Conservation (phyloP, 805 yeast species). For the Pichia scutulata region DNA sequence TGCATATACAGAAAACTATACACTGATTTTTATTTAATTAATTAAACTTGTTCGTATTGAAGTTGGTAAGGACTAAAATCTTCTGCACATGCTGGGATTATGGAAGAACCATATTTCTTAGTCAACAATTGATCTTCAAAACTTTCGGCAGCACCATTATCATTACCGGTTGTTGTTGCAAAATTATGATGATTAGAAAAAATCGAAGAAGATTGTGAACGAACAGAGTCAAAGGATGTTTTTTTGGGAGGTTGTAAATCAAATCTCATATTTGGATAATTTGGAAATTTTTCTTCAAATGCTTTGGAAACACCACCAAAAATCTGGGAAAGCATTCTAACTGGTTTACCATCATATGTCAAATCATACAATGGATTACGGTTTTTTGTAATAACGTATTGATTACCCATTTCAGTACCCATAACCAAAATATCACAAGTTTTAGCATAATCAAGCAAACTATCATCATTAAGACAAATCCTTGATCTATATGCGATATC, state of each 20-base stretch:
- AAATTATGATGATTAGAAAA: neutral
- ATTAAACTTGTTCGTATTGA: neutral
- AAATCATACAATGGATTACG: neutral
- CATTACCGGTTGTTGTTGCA: neutral
- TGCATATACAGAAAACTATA: no score
- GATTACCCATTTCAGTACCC: neutral
- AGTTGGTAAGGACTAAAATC: neutral
- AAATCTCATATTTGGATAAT: neutral
- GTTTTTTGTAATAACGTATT: neutral
- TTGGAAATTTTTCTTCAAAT: neutral
- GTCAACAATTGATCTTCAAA: neutral
- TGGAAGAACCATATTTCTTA: neutral
- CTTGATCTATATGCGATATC: neutral
- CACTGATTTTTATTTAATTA: no score
- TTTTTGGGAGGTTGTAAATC: neutral
- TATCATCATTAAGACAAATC: slow-evolving; percentile 2
- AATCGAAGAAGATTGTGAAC: neutral
- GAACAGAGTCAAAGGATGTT: neutral
- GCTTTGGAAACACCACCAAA: neutral
- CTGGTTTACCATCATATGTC: neutral
- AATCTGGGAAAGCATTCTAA: neutral
- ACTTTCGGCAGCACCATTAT: neutral
- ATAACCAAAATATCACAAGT: slow-evolving; percentile 5
- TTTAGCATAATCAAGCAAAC: neutral
- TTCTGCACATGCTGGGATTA: neutral